Percentiles rank a stretch among this genome's conserved stretches.
phyloP scores from a whole-genome alignment of 2,329 filamentous ascomycete genomes.

The Fusarium sp. region DNA sequence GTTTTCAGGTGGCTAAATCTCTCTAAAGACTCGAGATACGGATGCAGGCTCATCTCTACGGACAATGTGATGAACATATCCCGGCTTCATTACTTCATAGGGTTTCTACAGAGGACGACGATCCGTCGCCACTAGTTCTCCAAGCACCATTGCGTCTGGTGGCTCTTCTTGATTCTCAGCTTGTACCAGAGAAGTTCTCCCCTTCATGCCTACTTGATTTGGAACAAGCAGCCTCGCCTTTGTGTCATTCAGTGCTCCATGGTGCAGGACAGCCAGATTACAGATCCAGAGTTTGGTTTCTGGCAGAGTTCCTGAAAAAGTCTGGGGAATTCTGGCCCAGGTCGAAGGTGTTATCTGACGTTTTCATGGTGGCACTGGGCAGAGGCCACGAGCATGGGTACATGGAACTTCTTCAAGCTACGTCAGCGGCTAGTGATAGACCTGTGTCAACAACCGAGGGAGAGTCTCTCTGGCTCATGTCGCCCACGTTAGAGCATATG shows the following conservation, averaged over 20 bases:
- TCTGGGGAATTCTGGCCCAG: slow-evolving; percentile 34
- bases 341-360: slow-evolving; percentile 10
- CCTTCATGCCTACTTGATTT: slow-evolving; percentile 36
- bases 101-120: not conserved
- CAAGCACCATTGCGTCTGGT: slow-evolving; percentile 30
- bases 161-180: slow-evolving; percentile 22
- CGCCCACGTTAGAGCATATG: not conserved
- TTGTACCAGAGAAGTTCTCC: slow-evolving; percentile 34
- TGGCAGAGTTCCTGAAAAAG: slow-evolving; percentile 22
- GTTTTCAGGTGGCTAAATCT: not conserved
- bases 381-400: not conserved
- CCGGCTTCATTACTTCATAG: not conserved
- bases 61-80: not conserved
- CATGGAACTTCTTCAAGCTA: not conserved
- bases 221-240: slow-evolving; percentile 8
- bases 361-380: not conserved
- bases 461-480: not conserved
- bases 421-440: not conserved
- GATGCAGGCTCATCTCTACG: slow-evolving; percentile 14
- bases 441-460: not conserved
- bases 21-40: slow-evolving; percentile 32
- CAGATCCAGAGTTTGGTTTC: slow-evolving; percentile 13
- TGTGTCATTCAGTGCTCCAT: slow-evolving; percentile 17
- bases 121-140: slow-evolving; percentile 12
- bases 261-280: not conserved